phyloP scores from a whole-genome alignment of 768 basidiomycete genomes.

The Psilocybe azurescens region DNA sequence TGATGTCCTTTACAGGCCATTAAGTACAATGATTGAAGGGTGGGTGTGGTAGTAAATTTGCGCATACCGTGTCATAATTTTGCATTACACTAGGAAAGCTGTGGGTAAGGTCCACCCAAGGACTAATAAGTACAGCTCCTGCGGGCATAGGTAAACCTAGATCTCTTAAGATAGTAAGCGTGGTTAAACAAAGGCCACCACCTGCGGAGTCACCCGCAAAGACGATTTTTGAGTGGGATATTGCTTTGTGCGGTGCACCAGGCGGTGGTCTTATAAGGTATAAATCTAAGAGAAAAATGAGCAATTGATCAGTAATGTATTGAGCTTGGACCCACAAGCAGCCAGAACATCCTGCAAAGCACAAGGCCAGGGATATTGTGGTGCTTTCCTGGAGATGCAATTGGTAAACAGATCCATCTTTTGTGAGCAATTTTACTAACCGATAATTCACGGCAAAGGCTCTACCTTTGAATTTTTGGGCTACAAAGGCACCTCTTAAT shows the following conservation, averaged over 20 bases:
- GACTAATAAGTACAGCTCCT: conserved; percentile 79
- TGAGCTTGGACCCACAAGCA: conserved; percentile 52
- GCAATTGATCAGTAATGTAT: background rate
- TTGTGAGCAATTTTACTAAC: conserved; percentile 16
- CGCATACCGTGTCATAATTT: conserved; percentile 64
- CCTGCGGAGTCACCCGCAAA: conserved; percentile 85
- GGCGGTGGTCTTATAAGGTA: conserved; percentile 77
- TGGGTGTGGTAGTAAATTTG: background rate
- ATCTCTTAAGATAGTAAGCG: conserved; percentile 71
- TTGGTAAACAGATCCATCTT: conserved; percentile 15
- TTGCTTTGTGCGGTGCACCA: conserved; percentile 62
- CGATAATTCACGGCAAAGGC: conserved; percentile 68
- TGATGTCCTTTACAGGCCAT: conserved; percentile 59
- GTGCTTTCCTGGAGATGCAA: conserved; percentile 59
- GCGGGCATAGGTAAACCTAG: conserved; percentile 72
- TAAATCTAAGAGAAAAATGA: conserved; percentile 48
- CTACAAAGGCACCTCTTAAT: conserved; percentile 31
- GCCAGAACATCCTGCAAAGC: conserved; percentile 79
- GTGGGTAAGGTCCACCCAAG: conserved; percentile 88
- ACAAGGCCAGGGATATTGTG: conserved; percentile 86
- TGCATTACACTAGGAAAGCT: conserved; percentile 78
- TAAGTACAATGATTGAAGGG: background rate
- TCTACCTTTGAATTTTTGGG: conserved; percentile 73
- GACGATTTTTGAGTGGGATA: conserved; percentile 71
- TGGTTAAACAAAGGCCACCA: conserved; percentile 65